A percentile compares a stretch with the other conserved stretches of the same genome.
These are phyloP conservation scores for Blastobotrys elegans DNA, from an alignment of 1,139 yeast genomes.

Conservation along the genomic window DNA sequence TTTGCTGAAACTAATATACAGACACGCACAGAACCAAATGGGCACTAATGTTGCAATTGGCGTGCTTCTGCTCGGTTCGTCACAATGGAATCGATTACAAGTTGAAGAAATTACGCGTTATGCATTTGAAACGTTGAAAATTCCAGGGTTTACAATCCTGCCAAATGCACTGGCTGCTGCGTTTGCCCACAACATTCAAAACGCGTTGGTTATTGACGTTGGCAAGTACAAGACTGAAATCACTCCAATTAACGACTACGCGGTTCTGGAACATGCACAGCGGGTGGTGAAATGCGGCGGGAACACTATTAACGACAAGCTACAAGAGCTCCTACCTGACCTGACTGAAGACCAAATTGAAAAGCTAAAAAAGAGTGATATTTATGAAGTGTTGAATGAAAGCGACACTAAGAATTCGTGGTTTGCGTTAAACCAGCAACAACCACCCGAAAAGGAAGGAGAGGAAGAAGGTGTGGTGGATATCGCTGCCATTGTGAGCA, in stretches of 20 bases:
- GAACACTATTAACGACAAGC: constrained; percentile 48
- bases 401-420: constrained; percentile 57
- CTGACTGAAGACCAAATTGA: constrained; percentile 59
- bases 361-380: constrained; percentile 64
- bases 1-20: constrained; percentile 56
- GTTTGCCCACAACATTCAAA: constrained; percentile 62
- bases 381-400: constrained; percentile 68
- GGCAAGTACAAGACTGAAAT: constrained; percentile 75
- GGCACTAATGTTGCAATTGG: constrained; percentile 35
- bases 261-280: constrained; percentile 52
- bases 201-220: constrained; percentile 71
- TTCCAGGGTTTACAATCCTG: constrained; percentile 67
- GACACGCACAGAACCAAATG: constrained; percentile 34
- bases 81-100: constrained; percentile 63
- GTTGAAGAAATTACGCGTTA: constrained; percentile 69
- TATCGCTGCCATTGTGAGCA: constrained; percentile 84
- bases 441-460: constrained; percentile 49
- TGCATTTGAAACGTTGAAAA: constrained; percentile 65
- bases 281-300: constrained; percentile 56
- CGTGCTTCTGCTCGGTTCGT: constrained; percentile 57
- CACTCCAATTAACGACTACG: constrained; percentile 70
- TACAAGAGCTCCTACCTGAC: constrained; percentile 54
- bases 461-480: constrained; percentile 75
- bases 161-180: constrained; percentile 68
- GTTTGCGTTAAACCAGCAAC: constrained; percentile 44